A percentile compares a stretch with the other conserved stretches of the same genome.
These are phyloP conservation scores for Tetrapisispora iriomotensis DNA, from an alignment of 805 yeast species.

Conservation along the genomic window DNA sequence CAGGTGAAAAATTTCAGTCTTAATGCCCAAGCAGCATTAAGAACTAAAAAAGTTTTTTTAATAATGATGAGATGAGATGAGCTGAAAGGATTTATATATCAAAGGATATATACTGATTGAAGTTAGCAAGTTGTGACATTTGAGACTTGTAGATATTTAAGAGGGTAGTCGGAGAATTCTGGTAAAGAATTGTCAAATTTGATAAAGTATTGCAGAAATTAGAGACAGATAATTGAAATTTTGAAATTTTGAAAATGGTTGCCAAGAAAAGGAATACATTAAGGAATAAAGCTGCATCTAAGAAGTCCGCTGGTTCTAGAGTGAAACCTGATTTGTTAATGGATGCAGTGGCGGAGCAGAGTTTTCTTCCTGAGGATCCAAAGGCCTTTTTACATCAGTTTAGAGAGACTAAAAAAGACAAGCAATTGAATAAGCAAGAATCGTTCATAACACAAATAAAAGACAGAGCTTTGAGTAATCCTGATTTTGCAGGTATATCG, in stretches of 20 bases:
- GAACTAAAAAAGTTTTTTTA: background rate
- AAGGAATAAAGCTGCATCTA: conserved; percentile 34
- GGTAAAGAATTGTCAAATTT: too few relatives aligned
- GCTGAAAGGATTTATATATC: conserved; percentile 7
- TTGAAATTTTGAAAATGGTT: conserved; percentile 24
- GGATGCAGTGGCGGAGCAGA: background rate
- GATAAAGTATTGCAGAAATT: background rate
- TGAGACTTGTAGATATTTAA: too few relatives aligned
- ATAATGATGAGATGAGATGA: conserved; percentile 1
- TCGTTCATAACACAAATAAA: conserved; percentile 25
- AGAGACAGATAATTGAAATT: background rate
- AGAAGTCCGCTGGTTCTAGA: conserved; percentile 7
- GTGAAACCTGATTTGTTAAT: background rate
- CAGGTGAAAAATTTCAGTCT: background rate
- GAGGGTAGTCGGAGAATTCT: too few relatives aligned
- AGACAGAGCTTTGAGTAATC: conserved; percentile 10
- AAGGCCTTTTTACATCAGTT: conserved; percentile 43
- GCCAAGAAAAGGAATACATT: conserved; percentile 39
- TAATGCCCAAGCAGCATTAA: too few relatives aligned
- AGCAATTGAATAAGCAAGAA: conserved; percentile 32
- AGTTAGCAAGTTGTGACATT: too few relatives aligned
- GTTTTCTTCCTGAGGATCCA: conserved; percentile 29
- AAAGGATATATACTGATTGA: too few relatives aligned
- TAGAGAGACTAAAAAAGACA: conserved; percentile 46
- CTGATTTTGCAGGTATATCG: conserved; percentile 41